A percentile compares a stretch with the other conserved stretches of the same genome.
Conservation (phyloP, 2,329 filamentous ascomycete species). For the Fusarium pseudograminearum region DNA sequence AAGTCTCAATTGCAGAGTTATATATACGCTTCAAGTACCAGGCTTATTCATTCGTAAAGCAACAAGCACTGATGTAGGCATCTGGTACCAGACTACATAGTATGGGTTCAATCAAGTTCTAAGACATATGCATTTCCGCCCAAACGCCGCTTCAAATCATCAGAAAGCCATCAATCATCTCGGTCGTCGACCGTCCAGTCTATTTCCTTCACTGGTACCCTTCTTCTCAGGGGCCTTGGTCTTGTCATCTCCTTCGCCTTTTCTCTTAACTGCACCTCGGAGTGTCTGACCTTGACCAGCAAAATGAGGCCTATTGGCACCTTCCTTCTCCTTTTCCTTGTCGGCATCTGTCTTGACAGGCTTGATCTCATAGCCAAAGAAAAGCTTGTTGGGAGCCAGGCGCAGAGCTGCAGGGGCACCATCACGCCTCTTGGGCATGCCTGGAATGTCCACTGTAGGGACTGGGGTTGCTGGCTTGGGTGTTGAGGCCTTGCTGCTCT, state of each 20-base stretch:
- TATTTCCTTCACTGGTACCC: slow-evolving; percentile 56
- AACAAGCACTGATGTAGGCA: not conserved
- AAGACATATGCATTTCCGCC: slow-evolving; percentile 29
- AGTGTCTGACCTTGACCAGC: slow-evolving; percentile 87
- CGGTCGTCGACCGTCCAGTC: slow-evolving; percentile 58
- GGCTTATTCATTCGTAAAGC: not conserved
- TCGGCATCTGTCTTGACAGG: slow-evolving; percentile 84
- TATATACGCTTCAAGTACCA: not conserved
- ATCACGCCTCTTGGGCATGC: slow-evolving; percentile 60
- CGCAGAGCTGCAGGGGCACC: slow-evolving; percentile 90
- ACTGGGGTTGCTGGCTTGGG: slow-evolving; percentile 81
- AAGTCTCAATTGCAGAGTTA: not conserved
- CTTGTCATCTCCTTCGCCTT: slow-evolving; percentile 65
- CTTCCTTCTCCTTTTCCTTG: slow-evolving; percentile 72
- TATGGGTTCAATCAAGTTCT: slow-evolving; percentile 13
- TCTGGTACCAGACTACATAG: slow-evolving; percentile 7
- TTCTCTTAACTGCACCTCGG: slow-evolving; percentile 76
- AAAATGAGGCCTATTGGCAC: slow-evolving; percentile 79
- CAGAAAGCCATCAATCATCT: slow-evolving; percentile 37
- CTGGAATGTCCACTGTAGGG: slow-evolving; percentile 50
- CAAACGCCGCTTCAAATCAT: slow-evolving; percentile 43
- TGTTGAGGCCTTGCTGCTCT: slow-evolving; percentile 72
- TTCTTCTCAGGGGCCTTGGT: slow-evolving; percentile 62
- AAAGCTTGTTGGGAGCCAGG: slow-evolving; percentile 88
- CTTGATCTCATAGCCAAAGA: slow-evolving; percentile 95